A percentile compares a stretch with the other conserved stretches of the same genome.
These are phyloP conservation scores for Westerdykella sp. DNA, from an alignment of 2,329 filamentous ascomycete genomes.

Conservation along the genomic window DNA sequence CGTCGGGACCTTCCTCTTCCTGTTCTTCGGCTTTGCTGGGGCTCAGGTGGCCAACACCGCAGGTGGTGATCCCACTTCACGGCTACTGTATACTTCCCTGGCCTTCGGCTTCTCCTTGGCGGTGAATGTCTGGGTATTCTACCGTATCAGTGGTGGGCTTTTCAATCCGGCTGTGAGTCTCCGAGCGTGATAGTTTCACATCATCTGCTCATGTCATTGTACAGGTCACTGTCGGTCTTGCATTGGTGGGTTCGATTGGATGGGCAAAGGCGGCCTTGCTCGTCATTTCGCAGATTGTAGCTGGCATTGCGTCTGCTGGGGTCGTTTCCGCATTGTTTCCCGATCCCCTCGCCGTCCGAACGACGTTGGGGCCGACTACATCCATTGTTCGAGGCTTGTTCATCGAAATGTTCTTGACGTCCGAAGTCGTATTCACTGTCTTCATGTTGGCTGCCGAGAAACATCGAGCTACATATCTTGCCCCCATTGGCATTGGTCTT, in stretches of 20 bases:
- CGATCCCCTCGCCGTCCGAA: constrained; percentile 42
- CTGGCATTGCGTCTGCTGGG: constrained; percentile 41
- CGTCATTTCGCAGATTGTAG: constrained; percentile 43
- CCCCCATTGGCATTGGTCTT: constrained; percentile 41
- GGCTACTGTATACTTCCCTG: constrained; percentile 36
- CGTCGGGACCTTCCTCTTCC: constrained; percentile 42
- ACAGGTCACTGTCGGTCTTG: constrained; percentile 44
- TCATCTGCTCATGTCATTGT: background rate
- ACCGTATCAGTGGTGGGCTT: constrained; percentile 38
- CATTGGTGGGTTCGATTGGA: constrained; percentile 42
- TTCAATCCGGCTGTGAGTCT: constrained; percentile 30
- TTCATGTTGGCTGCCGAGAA: constrained; percentile 42
- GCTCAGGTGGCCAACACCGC: constrained; percentile 43
- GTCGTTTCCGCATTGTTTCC: constrained; percentile 43
- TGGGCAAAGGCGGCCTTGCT: constrained; percentile 41
- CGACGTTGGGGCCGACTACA: constrained; percentile 38
- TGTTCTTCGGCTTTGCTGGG: constrained; percentile 42
- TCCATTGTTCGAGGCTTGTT: constrained; percentile 43
- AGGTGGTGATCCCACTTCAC: constrained; percentile 8
- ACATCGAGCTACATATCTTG: constrained; percentile 36
- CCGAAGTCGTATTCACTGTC: constrained; percentile 46
- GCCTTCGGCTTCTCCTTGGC: constrained; percentile 41
- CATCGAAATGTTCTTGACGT: constrained; percentile 48
- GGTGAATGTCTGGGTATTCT: constrained; percentile 43
- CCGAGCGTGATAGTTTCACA: background rate